Evolutionary conservation across 345 rosid species (phyloP).

Genomic region (Excoecaria cochinchinensis): DNA sequence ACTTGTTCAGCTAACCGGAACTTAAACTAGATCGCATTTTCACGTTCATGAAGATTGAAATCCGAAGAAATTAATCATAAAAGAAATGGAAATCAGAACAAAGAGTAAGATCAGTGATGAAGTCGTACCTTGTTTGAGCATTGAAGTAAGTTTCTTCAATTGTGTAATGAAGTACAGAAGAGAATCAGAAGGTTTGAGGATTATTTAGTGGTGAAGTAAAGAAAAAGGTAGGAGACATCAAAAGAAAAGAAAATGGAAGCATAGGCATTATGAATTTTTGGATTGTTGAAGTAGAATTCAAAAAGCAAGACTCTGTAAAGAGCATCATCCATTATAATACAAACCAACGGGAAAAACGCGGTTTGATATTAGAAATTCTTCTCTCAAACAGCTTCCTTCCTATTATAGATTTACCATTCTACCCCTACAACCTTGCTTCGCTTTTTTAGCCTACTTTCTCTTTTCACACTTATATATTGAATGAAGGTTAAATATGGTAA

Average conservation of each 20-base stretch:
- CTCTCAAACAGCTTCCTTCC: too few species aligned
- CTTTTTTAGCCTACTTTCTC: too few species aligned
- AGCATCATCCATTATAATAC: too few species aligned
- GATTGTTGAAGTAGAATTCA: background rate
- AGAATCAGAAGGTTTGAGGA: too few species aligned
- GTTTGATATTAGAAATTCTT: background rate
- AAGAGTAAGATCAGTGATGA: background rate
- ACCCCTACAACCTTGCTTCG: too few species aligned
- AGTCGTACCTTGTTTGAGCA: constrained; percentile 3
- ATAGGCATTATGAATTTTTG: background rate
- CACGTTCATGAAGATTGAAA: background rate
- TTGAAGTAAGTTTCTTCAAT: too few species aligned
- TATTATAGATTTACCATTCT: too few species aligned
- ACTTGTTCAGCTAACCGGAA: background rate
- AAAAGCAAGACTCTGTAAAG: background rate
- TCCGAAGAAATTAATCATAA: background rate
- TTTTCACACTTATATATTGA: too few species aligned
- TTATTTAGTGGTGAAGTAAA: background rate
- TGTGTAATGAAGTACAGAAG: too few species aligned
- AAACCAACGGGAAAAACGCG: constrained; percentile 4
- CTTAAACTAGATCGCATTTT: background rate
- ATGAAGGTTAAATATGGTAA: too few species aligned
- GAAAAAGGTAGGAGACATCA: background rate
- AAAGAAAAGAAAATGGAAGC: background rate
- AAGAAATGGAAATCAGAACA: background rate